These are phyloP conservation scores for Aspergillus cavernicola DNA, from an alignment of 495 filamentous ascomycete genomes.

Conservation along the genomic window DNA sequence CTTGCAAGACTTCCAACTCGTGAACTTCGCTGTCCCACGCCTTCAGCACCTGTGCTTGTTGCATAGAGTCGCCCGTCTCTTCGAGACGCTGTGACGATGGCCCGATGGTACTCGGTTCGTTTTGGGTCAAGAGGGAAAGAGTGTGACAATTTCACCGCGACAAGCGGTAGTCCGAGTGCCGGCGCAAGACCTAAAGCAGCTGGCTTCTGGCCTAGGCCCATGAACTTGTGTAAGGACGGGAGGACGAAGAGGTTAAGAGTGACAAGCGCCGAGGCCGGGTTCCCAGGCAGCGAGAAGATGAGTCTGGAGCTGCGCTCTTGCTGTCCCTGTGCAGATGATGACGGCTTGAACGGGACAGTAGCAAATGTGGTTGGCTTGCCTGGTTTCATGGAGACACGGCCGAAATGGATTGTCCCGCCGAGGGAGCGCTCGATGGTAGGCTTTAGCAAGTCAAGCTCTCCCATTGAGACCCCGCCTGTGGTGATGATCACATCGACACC, in stretches of 20 bases:
- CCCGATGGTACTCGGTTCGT: slow-evolving; percentile 86
- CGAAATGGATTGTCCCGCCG: slow-evolving; percentile 94
- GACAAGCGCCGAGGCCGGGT: slow-evolving; percentile 89
- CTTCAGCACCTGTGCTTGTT: slow-evolving; percentile 70
- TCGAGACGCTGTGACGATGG: slow-evolving; percentile 53
- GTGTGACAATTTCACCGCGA: slow-evolving; percentile 68
- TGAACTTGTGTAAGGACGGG: slow-evolving; percentile 73
- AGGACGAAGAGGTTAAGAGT: slow-evolving; percentile 93
- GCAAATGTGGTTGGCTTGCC: slow-evolving; percentile 98
- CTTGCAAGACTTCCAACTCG: slow-evolving; percentile 80
- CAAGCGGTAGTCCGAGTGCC: slow-evolving; percentile 62
- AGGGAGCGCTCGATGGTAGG: slow-evolving; percentile 90
- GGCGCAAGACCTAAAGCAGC: slow-evolving; percentile 31
- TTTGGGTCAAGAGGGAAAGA: slow-evolving; percentile 67
- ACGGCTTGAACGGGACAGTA: slow-evolving; percentile 63
- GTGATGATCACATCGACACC: slow-evolving; percentile 81
- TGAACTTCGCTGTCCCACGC: slow-evolving; percentile 72
- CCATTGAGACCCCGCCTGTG: slow-evolving; percentile 95
- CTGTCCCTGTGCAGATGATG: slow-evolving; percentile 33
- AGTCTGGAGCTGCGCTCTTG: slow-evolving; percentile 58
- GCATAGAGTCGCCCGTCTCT: slow-evolving; percentile 70
- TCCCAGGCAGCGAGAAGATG: slow-evolving; percentile 90
- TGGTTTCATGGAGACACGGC: slow-evolving; percentile 94
- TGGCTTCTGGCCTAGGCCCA: slow-evolving; percentile 37
- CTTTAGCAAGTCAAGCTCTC: slow-evolving; percentile 94